phyloP scores from a whole-genome alignment of 2,329 filamentous ascomycete species.

The Colletotrichum gloeosporioides region DNA sequence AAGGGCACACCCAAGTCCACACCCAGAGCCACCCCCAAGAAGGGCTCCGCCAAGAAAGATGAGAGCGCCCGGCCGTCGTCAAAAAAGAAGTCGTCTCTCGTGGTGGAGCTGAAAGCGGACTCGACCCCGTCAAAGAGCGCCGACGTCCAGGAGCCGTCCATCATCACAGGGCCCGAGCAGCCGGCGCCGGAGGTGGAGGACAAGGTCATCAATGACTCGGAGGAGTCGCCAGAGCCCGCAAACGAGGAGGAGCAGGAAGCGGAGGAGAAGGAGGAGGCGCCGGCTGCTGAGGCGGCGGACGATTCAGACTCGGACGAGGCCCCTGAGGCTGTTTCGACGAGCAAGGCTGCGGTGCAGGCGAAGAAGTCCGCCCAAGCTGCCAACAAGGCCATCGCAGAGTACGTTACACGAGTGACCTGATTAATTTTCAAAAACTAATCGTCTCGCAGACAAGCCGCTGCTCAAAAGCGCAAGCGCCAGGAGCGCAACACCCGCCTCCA shows the following conservation, averaged over 20 bases:
- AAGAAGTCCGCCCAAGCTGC: constrained; percentile 52
- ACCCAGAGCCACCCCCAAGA: background rate
- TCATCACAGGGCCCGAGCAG: constrained; percentile 21
- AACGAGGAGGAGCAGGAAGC: background rate
- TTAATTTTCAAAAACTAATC: background rate
- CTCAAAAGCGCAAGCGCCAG: constrained; percentile 60
- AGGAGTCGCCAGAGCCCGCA: background rate
- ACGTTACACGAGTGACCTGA: constrained; percentile 26
- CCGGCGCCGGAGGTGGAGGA: constrained; percentile 18
- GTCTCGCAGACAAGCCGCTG: constrained; percentile 52
- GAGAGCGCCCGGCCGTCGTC: constrained; percentile 4
- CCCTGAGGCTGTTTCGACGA: constrained; percentile 63
- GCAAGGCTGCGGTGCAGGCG: constrained; percentile 50
- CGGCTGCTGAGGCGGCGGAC: constrained; percentile 42
- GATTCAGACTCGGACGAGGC: constrained; percentile 59
- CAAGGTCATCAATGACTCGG: constrained; percentile 17
- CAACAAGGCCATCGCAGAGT: constrained; percentile 58
- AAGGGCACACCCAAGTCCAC: constrained; percentile 1
- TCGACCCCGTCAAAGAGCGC: background rate
- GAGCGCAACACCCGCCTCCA: constrained; percentile 60
- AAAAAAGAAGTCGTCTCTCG: constrained; percentile 10
- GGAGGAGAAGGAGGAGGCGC: constrained; percentile 26
- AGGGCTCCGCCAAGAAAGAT: constrained; percentile 1
- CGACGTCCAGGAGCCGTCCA: background rate
- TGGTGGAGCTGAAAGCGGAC: constrained; percentile 11